Evolutionary conservation across 345 rosid species (phyloP).

Genomic region (Brassica cretica): DNA sequence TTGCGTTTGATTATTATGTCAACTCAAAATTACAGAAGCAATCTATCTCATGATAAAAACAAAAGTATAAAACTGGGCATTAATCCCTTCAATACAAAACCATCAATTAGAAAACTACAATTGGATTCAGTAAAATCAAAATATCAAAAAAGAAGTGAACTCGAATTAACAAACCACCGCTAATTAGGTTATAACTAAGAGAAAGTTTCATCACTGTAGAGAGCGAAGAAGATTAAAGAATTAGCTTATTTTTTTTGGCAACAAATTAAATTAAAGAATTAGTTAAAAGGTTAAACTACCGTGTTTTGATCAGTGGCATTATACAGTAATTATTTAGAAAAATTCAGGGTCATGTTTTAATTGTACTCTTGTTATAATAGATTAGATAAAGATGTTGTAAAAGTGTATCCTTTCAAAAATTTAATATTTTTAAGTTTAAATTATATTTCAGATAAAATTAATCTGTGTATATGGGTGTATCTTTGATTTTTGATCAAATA

Average conservation of each 20-base stretch:
- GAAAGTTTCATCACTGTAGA: neutral
- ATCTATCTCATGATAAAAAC: neutral
- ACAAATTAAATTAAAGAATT: no score
- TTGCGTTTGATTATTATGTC: neutral
- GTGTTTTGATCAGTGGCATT: no score
- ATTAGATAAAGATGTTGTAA: no score
- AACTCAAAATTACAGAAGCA: neutral
- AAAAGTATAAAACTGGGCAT: neutral
- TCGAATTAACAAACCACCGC: constrained; percentile 45
- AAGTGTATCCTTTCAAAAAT: neutral
- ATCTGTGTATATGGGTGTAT: neutral
- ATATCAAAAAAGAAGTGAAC: neutral
- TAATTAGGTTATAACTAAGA: constrained; percentile 34
- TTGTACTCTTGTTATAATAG: no score
- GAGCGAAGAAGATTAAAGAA: neutral
- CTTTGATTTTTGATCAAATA: neutral
- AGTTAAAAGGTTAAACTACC: no score
- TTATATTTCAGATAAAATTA: neutral
- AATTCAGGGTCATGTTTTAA: no score
- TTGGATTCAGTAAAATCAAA: neutral
- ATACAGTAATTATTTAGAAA: no score
- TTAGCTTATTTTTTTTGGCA: no score
- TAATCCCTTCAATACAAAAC: neutral
- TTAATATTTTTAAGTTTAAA: neutral
- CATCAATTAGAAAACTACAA: neutral